phyloP scores from a whole-genome alignment of 495 filamentous ascomycete species.

The Friedmanniomyces endolithicus region DNA sequence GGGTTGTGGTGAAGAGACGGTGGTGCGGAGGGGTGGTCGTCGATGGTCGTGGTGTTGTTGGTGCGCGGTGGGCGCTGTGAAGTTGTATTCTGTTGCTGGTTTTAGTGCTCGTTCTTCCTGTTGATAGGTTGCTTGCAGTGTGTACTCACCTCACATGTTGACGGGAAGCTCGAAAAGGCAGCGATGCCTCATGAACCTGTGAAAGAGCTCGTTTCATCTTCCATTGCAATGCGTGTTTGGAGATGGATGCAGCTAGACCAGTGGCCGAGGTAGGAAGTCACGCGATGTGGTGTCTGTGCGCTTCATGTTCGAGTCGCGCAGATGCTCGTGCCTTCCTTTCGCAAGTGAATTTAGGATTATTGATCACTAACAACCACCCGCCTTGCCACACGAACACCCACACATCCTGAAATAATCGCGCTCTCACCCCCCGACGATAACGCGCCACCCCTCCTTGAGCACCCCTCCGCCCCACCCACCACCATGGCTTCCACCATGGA shows the following conservation, averaged over 20 bases:
- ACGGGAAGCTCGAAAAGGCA: neutral
- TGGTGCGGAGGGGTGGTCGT: neutral
- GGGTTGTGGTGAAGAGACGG: constrained; percentile 21
- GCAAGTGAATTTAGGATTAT: neutral
- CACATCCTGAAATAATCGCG: neutral
- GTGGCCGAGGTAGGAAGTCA: neutral
- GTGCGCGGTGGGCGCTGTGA: neutral
- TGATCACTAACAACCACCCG: too few relatives aligned
- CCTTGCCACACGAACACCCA: too few relatives aligned
- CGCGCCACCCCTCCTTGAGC: neutral
- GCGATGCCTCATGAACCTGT: neutral
- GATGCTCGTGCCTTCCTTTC: too few relatives aligned
- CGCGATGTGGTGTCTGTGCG: neutral
- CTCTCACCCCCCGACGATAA: neutral
- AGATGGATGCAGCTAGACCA: neutral
- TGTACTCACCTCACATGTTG: neutral
- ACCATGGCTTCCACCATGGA: constrained; percentile 46
- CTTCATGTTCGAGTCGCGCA: neutral
- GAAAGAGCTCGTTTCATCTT: neutral
- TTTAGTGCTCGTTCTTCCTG: neutral
- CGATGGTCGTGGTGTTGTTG: neutral
- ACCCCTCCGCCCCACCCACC: neutral
- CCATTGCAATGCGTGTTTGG: neutral
- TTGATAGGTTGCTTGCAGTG: neutral
- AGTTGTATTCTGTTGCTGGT: neutral